These are phyloP conservation scores for Trifolium fragiferum DNA, from an alignment of 306 rosid species.

Conservation along the genomic window DNA sequence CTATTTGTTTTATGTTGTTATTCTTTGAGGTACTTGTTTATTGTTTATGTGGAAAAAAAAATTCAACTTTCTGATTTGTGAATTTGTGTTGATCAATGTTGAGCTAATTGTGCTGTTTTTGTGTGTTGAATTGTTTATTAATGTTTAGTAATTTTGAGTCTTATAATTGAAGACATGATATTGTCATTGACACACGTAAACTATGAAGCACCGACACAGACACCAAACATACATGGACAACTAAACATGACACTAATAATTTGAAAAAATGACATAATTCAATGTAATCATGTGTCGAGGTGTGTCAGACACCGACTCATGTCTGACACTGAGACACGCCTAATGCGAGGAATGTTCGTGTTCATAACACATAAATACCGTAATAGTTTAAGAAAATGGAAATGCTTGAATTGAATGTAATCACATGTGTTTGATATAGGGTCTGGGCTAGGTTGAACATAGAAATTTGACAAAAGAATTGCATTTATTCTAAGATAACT, in stretches of 20 bases:
- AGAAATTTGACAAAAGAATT: not conserved
- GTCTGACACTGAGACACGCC: too few relatives aligned
- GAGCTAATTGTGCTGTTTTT: not conserved
- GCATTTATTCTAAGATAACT: too few relatives aligned
- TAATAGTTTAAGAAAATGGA: not conserved
- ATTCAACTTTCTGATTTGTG: not conserved
- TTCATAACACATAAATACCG: not conserved
- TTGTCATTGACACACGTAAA: not conserved
- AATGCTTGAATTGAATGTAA: not conserved
- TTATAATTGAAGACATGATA: not conserved
- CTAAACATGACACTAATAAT: too few relatives aligned
- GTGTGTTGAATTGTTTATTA: not conserved
- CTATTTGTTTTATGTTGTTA: too few relatives aligned
- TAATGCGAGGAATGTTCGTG: too few relatives aligned
- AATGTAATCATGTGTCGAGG: too few relatives aligned
- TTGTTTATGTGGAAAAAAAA: not conserved
- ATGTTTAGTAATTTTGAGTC: not conserved
- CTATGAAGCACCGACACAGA: not conserved
- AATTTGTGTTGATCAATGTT: not conserved
- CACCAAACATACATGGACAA: too few relatives aligned
- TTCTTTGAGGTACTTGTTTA: too few relatives aligned
- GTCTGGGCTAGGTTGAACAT: not conserved
- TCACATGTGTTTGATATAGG: not conserved
- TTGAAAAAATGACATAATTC: too few relatives aligned
- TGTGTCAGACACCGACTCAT: too few relatives aligned